A percentile compares a stretch with the other conserved stretches of the same genome.
Conservation (phyloP, 73 alveolate genomes). For the Paraurostyla sp. region DNA sequence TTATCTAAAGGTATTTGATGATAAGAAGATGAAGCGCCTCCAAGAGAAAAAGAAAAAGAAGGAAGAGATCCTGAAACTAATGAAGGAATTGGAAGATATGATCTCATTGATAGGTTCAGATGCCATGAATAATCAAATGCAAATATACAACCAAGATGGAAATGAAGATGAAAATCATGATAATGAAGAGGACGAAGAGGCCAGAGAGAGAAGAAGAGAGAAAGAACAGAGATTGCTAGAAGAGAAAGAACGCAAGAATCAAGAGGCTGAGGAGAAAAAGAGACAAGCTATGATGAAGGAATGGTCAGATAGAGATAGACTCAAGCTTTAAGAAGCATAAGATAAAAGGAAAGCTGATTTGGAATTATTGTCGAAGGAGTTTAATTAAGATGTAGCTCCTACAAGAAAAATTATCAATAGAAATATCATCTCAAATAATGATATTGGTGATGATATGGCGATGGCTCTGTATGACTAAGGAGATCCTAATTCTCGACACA, state of each 20-base stretch:
- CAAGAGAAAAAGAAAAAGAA: conserved; percentile 34
- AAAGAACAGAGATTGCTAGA: background rate
- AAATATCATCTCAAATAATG: background rate
- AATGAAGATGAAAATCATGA: background rate
- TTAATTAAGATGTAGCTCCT: background rate
- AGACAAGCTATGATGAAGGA: conserved; percentile 45
- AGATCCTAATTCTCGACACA: conserved; percentile 47
- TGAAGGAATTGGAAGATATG: conserved; percentile 63
- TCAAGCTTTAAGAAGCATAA: background rate
- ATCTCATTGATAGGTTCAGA: conserved; percentile 43
- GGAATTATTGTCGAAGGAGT: conserved; percentile 10
- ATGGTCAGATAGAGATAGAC: conserved; percentile 37
- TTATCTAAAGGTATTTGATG: conserved; percentile 53
- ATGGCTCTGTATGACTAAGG: conserved; percentile 51
- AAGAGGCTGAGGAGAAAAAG: background rate
- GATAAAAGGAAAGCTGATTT: background rate
- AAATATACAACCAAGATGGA: conserved; percentile 13
- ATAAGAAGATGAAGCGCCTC: conserved; percentile 4
- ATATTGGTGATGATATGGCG: conserved; percentile 37
- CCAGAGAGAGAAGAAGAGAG: conserved; percentile 24
- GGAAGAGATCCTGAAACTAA: conserved; percentile 41
- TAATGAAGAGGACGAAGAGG: conserved; percentile 43
- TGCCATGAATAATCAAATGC: conserved; percentile 59
- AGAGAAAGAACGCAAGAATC: conserved; percentile 21
- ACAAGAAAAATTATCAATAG: background rate